Conservation (phyloP, 2,329 filamentous ascomycete species). For the Hymenoscyphus salicellus region DNA sequence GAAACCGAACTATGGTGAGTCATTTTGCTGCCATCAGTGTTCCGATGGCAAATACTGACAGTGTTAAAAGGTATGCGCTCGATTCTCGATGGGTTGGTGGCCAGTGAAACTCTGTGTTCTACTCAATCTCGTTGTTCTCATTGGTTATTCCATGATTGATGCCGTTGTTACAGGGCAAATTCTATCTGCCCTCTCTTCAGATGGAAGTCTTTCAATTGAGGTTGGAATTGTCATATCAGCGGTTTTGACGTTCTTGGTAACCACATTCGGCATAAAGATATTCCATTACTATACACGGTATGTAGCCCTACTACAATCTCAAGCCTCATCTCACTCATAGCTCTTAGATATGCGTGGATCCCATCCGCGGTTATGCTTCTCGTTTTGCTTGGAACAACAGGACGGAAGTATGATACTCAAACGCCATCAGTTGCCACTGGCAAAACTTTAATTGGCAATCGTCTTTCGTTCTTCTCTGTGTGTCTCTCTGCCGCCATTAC, state of each 20-base stretch:
- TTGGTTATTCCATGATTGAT: slow-evolving; percentile 62
- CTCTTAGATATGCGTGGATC: slow-evolving; percentile 56
- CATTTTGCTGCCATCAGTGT: background rate
- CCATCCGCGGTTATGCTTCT: slow-evolving; percentile 60
- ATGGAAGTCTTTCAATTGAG: slow-evolving; percentile 57
- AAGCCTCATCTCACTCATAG: background rate
- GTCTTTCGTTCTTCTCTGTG: slow-evolving; percentile 68
- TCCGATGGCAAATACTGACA: background rate
- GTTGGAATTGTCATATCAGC: slow-evolving; percentile 67
- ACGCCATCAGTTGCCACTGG: slow-evolving; percentile 50
- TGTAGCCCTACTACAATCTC: background rate
- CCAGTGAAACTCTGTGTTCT: slow-evolving; percentile 61
- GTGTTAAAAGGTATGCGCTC: slow-evolving; percentile 43
- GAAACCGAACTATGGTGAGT: slow-evolving; percentile 58
- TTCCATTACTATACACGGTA: slow-evolving; percentile 68
- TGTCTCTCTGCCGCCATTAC: slow-evolving; percentile 63
- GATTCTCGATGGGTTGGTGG: slow-evolving; percentile 65
- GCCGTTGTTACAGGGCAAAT: slow-evolving; percentile 67
- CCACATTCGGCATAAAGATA: slow-evolving; percentile 64
- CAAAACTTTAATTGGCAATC: slow-evolving; percentile 52
- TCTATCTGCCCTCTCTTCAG: slow-evolving; percentile 59
- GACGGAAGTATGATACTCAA: slow-evolving; percentile 55
- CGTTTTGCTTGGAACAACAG: slow-evolving; percentile 60
- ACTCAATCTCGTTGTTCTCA: slow-evolving; percentile 59
- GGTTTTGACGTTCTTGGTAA: slow-evolving; percentile 60